A percentile compares a stretch with the other conserved stretches of the same genome.
These are phyloP conservation scores for Hortiboletus campestris DNA, from an alignment of 768 basidiomycete species.

Conservation along the genomic window DNA sequence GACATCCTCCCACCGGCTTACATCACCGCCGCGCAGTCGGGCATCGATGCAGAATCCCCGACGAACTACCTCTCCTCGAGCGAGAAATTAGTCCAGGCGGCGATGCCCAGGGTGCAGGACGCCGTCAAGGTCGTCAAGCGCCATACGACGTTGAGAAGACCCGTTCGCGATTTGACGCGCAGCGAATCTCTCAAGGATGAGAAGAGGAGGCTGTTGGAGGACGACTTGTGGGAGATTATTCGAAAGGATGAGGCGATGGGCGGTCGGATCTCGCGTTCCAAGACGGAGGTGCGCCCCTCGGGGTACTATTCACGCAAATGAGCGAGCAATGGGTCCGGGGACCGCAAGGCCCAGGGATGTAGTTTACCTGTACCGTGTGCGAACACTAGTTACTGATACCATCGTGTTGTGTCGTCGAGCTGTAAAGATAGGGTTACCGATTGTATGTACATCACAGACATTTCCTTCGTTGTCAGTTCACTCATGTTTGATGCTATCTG, in stretches of 20 bases:
- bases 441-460: neutral
- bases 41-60: conserved; percentile 16
- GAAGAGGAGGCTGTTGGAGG: conserved; percentile 19
- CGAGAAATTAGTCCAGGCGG: conserved; percentile 33
- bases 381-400: neutral
- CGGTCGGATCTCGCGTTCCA: conserved; percentile 19
- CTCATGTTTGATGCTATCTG: no score
- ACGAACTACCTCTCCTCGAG: conserved; percentile 16
- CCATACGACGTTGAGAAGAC: conserved; percentile 12
- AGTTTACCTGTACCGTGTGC: neutral
- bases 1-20: conserved; percentile 46
- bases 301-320: conserved; percentile 17
- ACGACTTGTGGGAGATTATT: conserved; percentile 18
- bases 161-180: conserved; percentile 8
- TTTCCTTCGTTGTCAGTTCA: neutral
- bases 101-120: conserved; percentile 41
- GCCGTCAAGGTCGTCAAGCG: conserved; percentile 33
- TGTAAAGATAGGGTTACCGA: conserved; percentile 6
- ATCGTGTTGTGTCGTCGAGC: neutral
- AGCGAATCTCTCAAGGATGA: conserved; percentile 16
- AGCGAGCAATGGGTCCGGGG: neutral
- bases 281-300: conserved; percentile 26
- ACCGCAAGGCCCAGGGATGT: neutral
- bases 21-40: conserved; percentile 38
- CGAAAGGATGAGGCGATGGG: conserved; percentile 6